Evolutionary conservation across 2,329 filamentous ascomycete species (phyloP).

Genomic region (Alternaria atra): DNA sequence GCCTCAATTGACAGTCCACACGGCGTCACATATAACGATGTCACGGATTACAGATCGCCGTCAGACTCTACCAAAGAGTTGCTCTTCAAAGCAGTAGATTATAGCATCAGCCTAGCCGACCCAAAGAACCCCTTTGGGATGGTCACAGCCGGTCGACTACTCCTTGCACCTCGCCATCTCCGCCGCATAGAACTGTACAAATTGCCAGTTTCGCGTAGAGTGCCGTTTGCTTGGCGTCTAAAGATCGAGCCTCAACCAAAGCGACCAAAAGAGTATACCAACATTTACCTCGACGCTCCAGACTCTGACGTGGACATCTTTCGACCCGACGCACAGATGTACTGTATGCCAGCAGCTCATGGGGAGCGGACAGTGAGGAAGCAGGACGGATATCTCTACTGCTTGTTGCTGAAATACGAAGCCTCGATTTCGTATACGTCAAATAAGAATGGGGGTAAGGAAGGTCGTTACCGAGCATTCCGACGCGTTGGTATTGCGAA

Average conservation of each 20-base stretch:
- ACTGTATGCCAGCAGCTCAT: conserved; percentile 17
- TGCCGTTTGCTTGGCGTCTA: not conserved
- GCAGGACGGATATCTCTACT: not conserved
- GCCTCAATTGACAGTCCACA: conserved; percentile 23
- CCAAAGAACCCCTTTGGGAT: conserved; percentile 68
- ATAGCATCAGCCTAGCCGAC: conserved; percentile 71
- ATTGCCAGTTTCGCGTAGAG: not conserved
- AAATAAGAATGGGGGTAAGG: not conserved
- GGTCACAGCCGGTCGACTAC: not conserved
- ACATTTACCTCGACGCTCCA: conserved; percentile 8
- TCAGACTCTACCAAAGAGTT: not conserved
- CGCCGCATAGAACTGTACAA: not conserved
- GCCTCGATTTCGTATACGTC: not conserved
- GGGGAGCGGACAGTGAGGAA: not conserved
- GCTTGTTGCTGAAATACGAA: conserved; percentile 11
- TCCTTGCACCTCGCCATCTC: conserved; percentile 10
- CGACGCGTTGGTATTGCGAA: too few species aligned
- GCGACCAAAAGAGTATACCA: not conserved
- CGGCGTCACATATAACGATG: conserved; percentile 27
- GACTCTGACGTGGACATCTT: conserved; percentile 13
- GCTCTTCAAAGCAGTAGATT: conserved; percentile 4
- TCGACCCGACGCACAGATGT: conserved; percentile 3
- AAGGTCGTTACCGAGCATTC: not conserved
- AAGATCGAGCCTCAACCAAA: not conserved
- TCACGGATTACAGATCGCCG: conserved; percentile 7